Base-by-base conservation (phyloP, 2,329 filamentous ascomycete genomes). In the Karstenula rhodostoma region DNA sequence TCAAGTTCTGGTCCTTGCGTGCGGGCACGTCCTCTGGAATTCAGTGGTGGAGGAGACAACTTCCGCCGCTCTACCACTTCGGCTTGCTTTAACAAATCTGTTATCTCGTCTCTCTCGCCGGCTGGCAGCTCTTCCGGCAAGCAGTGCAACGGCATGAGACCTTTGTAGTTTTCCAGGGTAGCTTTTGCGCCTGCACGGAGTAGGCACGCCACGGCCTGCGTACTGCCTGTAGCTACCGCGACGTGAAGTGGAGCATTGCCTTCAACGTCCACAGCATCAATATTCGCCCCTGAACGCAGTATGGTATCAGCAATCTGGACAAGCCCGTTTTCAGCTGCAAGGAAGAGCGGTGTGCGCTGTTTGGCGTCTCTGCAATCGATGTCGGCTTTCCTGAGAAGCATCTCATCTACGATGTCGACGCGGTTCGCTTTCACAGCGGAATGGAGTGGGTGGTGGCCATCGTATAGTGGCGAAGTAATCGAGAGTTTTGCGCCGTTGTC, bases 361-460 rank as follows among this genome's bases (percentile, higher is more conserved):
- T 58, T 54, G 1, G 54, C 23, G 52, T 74, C 71, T 1, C 44
- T 27, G 44, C 60, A 62, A 35, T 73, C 64, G 23, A 66, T 43
- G 27, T 73, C 60, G 1, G 62, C 61, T 3, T 64, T 43, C 12
- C 67, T 64, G 7, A 58, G 57, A 3, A 74, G 53, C n/a, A 73
- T 62, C 40, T 69, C 63, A 3, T 73, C 67, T 7, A 73, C 63
- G 12, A 71, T 55, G 22, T 73, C 71, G 22, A 68, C 40, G 3
- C 71, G 69, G 29, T 71, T 70, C 9, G 66, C 65, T 44, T 65
- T 63, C 8, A 67, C 65, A 10, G 73, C 70, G 0, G 72, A 71
- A 49, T 75, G 73, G 9, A 75, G 60, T 17, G 73, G 70, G 43
- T 60, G 63, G n/a, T 71, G 67, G 3, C 67, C 64, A 17, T 62